These are phyloP conservation scores for Fusarium decemcellulare DNA, from an alignment of 2,329 filamentous ascomycete species.

Conservation along the genomic window DNA sequence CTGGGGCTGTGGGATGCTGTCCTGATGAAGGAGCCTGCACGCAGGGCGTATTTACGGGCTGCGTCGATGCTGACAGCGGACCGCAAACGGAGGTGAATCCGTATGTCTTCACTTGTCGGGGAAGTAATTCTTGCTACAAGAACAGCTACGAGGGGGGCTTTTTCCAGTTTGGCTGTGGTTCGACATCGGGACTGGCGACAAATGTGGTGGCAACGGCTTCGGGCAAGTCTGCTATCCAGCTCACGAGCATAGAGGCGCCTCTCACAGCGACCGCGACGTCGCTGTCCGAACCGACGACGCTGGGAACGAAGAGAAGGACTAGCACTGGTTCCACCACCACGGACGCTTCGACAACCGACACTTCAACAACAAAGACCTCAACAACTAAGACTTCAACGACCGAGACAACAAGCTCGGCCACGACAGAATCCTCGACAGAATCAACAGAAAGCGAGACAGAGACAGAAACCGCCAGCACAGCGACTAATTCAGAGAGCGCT, in stretches of 20 bases:
- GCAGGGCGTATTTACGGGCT: conserved; percentile 69
- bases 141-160: conserved; percentile 70
- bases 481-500: conserved; percentile 38
- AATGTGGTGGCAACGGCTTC: conserved; percentile 63
- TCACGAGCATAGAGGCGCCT: conserved; percentile 57
- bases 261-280: conserved; percentile 57
- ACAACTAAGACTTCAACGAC: conserved; percentile 14
- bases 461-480: conserved; percentile 25
- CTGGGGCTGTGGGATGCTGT: conserved; percentile 69
- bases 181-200: conserved; percentile 61
- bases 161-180: conserved; percentile 70
- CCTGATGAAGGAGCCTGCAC: conserved; percentile 66
- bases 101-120: conserved; percentile 70
- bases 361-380: conserved; percentile 25
- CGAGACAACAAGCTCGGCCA: background rate
- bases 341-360: conserved; percentile 18
- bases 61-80: conserved; percentile 66
- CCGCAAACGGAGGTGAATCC: conserved; percentile 67
- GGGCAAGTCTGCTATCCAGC: conserved; percentile 53
- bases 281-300: conserved; percentile 58
- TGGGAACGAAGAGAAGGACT: conserved; percentile 48
- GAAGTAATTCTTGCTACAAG: conserved; percentile 66
- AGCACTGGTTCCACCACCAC: conserved; percentile 22
- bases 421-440: conserved; percentile 1
- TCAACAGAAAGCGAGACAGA: conserved; percentile 30